Conservation (phyloP, 345 rosid genomes). For the Eucalyptus pauciflora region DNA sequence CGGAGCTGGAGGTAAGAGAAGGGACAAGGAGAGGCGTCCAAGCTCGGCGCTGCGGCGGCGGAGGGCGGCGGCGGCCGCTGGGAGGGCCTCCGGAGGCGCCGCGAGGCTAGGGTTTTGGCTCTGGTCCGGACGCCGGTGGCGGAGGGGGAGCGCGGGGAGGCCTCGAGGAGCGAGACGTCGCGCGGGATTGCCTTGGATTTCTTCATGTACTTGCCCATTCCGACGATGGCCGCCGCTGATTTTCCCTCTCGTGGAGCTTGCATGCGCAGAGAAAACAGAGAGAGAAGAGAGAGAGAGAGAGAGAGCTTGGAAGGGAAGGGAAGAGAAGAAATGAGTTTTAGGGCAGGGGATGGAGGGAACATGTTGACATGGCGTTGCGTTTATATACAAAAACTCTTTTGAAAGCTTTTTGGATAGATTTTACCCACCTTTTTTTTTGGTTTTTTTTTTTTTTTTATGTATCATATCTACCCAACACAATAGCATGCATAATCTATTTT, state of each 20-base stretch:
- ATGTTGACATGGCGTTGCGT: background rate
- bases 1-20: conserved; percentile 78
- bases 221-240: conserved; percentile 19
- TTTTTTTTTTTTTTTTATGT: background rate
- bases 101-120: conserved; percentile 71
- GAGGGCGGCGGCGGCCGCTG: background rate
- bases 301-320: background rate
- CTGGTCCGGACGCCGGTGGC: conserved; percentile 66
- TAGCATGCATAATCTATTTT: background rate
- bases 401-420: background rate
- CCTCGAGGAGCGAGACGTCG: conserved; percentile 52
- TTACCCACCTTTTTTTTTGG: rapidly evolving
- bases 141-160: conserved; percentile 16
- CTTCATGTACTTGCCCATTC: conserved; percentile 78
- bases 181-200: conserved; percentile 41
- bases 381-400: background rate
- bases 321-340: background rate
- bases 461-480: background rate
- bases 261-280: background rate
- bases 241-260: conserved; percentile 2
- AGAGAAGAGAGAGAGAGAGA: background rate
- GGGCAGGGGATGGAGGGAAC: background rate
- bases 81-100: conserved; percentile 20
- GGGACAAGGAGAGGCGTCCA: background rate
- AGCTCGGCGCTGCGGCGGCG: background rate